A percentile compares a stretch with the other conserved stretches of the same genome.
Evolutionary conservation across 805 yeast species (phyloP).

Genomic region (Isabelozyma gotoi): DNA sequence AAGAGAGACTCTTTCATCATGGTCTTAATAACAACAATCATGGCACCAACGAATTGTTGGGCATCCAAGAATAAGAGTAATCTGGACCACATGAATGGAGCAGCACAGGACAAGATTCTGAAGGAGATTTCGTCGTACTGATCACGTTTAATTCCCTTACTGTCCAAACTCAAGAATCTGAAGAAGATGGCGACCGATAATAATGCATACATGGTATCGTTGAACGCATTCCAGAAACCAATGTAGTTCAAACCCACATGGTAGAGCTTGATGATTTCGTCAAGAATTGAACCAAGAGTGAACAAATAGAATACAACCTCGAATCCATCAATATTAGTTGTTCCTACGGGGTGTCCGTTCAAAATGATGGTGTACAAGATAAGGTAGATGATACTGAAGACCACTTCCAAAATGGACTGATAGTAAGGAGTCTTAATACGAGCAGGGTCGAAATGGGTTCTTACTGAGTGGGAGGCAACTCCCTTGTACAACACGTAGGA

Average conservation of each 20-base stretch:
- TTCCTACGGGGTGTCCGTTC: slow-evolving; percentile 50
- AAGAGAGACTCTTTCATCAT: slow-evolving; percentile 87
- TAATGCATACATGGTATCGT: slow-evolving; percentile 64
- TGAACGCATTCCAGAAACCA: slow-evolving; percentile 78
- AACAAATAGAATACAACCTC: slow-evolving; percentile 64
- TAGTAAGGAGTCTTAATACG: slow-evolving; percentile 83
- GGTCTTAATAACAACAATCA: slow-evolving; percentile 80
- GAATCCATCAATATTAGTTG: slow-evolving; percentile 32
- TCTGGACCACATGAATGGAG: slow-evolving; percentile 87
- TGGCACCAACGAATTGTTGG: slow-evolving; percentile 79
- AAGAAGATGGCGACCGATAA: slow-evolving; percentile 53
- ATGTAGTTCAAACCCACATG: slow-evolving; percentile 73
- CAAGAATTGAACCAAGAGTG: slow-evolving; percentile 64
- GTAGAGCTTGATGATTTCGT: slow-evolving; percentile 69
- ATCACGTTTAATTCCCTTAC: slow-evolving; percentile 19
- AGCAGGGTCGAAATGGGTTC: slow-evolving; percentile 74
- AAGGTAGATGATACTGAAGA: slow-evolving; percentile 64
- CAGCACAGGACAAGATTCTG: slow-evolving; percentile 71
- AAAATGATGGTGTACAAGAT: slow-evolving; percentile 61
- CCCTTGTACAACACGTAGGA: slow-evolving; percentile 66
- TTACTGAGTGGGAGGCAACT: slow-evolving; percentile 52
- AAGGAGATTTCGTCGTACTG: slow-evolving; percentile 59
- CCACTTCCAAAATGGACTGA: slow-evolving; percentile 72
- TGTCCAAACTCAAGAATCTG: slow-evolving; percentile 45
- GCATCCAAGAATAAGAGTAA: slow-evolving; percentile 75